Evolutionary conservation across 2,329 filamentous ascomycete genomes (phyloP).

Genomic region (Pseudocercospora pini-densiflorae): DNA sequence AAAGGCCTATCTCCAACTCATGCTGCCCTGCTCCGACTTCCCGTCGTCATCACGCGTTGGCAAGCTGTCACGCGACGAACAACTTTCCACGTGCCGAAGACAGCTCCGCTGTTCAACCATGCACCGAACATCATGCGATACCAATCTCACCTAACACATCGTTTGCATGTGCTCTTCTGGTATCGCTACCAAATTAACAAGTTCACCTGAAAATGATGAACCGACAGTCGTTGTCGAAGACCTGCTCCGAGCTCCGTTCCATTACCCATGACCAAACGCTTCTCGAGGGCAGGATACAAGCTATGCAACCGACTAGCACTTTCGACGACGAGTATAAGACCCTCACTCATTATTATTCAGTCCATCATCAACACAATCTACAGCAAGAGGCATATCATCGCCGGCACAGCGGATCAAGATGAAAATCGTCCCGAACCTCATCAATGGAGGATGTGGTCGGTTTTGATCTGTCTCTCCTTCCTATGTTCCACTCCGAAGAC

Average conservation of each 20-base stretch:
- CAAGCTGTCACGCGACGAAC: not conserved
- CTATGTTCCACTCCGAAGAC: no score
- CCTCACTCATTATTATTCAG: no score
- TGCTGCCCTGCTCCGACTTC: not conserved
- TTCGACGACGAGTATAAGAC: no score
- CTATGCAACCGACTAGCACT: no score
- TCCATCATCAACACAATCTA: no score
- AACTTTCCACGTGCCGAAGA: not conserved
- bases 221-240: not conserved
- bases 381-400: no score
- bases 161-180: not conserved
- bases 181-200: not conserved
- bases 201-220: not conserved
- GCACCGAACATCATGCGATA: not conserved
- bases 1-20: not conserved
- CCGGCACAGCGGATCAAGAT: no score
- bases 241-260: not conserved
- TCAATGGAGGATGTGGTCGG: no score
- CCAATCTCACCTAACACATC: not conserved
- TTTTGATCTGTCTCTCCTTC: no score
- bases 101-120: constrained; percentile 1
- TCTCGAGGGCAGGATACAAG: no score
- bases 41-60: constrained; percentile 5
- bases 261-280: not conserved
- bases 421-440: no score